Percentiles rank a stretch among this genome's conserved stretches.
phyloP scores from a whole-genome alignment of 495 filamentous ascomycete genomes.

The Hyaloscypha bicolor region DNA sequence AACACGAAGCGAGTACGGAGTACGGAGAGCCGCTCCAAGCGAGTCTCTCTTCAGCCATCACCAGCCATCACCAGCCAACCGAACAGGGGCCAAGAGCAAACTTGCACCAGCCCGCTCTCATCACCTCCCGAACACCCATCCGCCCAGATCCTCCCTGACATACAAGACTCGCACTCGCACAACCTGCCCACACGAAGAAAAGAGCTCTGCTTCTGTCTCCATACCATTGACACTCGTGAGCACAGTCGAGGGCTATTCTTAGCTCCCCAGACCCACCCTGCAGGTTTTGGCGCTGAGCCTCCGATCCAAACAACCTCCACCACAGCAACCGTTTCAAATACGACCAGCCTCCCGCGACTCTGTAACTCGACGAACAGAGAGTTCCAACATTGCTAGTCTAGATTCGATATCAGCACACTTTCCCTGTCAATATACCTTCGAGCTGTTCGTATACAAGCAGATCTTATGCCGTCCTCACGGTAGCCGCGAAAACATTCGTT shows the following conservation, averaged over 20 bases:
- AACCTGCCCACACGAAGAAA: not conserved
- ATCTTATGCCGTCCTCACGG: slow-evolving; percentile 17
- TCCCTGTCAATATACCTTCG: slow-evolving; percentile 19
- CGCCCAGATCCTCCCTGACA: not conserved
- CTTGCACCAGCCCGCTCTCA: not conserved
- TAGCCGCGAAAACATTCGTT: not conserved
- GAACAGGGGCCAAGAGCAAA: not conserved
- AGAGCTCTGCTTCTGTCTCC: not conserved
- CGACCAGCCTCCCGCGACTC: slow-evolving; percentile 19
- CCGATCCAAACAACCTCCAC: slow-evolving; percentile 18
- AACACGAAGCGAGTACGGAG: not conserved
- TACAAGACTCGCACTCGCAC: not conserved
- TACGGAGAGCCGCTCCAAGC: not conserved
- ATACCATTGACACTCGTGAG: not conserved
- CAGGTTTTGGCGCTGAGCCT: not conserved
- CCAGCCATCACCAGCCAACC: not conserved
- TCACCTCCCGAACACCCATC: not conserved
- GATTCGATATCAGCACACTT: slow-evolving; percentile 21
- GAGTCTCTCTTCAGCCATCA: not conserved
- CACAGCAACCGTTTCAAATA: slow-evolving; percentile 30
- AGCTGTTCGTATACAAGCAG: slow-evolving; percentile 9
- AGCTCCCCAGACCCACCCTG: not conserved
- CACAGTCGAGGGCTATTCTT: not conserved
- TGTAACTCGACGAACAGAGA: slow-evolving; percentile 12
- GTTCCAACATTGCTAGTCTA: slow-evolving; percentile 3